phyloP scores from a whole-genome alignment of 2,329 filamentous ascomycete genomes.

The Diaporthe citrichinensis region DNA sequence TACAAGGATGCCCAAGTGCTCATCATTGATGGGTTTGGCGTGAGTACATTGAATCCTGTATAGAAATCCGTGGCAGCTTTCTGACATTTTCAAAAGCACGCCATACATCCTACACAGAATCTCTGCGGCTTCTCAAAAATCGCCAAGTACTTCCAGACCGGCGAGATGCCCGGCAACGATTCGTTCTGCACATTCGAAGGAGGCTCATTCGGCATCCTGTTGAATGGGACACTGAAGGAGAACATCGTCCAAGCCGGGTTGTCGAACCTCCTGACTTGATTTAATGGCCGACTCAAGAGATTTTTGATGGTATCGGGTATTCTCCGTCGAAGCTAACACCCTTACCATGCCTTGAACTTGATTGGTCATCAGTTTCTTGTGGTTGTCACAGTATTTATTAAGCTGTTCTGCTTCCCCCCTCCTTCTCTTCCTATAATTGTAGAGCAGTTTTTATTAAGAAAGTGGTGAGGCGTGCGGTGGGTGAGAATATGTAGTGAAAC shows the following conservation, averaged over 20 bases:
- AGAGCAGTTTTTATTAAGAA: neutral
- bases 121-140: constrained; percentile 29
- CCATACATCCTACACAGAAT: neutral
- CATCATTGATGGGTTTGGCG: constrained; percentile 38
- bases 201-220: constrained; percentile 22
- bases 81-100: constrained; percentile 24
- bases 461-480: no score
- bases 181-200: constrained; percentile 38
- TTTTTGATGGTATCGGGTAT: neutral
- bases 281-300: neutral
- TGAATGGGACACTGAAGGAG: constrained; percentile 38
- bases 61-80: neutral
- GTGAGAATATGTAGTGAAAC: no score
- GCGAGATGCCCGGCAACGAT: constrained; percentile 39
- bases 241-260: neutral
- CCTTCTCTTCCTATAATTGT: neutral
- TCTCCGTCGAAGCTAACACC: neutral
- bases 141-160: constrained; percentile 36
- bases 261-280: neutral
- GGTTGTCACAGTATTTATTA: no score
- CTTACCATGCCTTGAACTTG: neutral
- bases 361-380: neutral
- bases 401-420: neutral
- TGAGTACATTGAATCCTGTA: constrained; percentile 13
- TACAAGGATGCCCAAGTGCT: constrained; percentile 40